phyloP scores from a whole-genome alignment of 768 basidiomycete species.

The Lyophyllum shimeji region DNA sequence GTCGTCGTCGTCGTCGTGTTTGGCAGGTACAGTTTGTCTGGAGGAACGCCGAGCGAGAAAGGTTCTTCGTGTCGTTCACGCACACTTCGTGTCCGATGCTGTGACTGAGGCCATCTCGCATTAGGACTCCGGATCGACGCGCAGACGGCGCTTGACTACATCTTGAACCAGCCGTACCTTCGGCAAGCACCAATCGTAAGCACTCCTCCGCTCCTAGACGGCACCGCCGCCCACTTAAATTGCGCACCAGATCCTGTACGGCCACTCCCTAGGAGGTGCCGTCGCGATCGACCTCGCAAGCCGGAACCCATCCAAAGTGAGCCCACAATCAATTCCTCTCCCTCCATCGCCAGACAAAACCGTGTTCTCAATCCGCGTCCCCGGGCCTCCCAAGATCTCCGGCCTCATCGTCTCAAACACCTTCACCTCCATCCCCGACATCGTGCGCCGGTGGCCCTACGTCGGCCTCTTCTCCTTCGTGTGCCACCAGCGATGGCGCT shows the following conservation, averaged over 20 bases:
- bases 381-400: slow-evolving; percentile 40
- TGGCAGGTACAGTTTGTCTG: slow-evolving; percentile 72
- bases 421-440: slow-evolving; percentile 74
- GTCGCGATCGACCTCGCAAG: slow-evolving; percentile 83
- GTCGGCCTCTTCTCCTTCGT: slow-evolving; percentile 68
- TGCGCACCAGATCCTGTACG: slow-evolving; percentile 55
- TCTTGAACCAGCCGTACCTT: slow-evolving; percentile 55
- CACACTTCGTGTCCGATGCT: background rate
- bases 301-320: slow-evolving; percentile 60
- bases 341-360: no score
- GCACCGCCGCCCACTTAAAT: background rate
- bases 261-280: slow-evolving; percentile 84
- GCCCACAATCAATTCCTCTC: slow-evolving; percentile 11
- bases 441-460: slow-evolving; percentile 67
- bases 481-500: slow-evolving; percentile 82
- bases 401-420: slow-evolving; percentile 88
- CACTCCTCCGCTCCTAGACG: background rate
- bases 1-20: no score
- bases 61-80: slow-evolving; percentile 39
- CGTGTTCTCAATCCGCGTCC: no score
- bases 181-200: slow-evolving; percentile 61
- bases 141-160: slow-evolving; percentile 72
- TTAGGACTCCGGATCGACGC: slow-evolving; percentile 76
- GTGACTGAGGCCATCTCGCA: background rate
- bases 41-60: slow-evolving; percentile 77